Evolutionary conservation across 306 rosid species (phyloP), one percentile per base, ranked within the genome.

Genomic region (Vicia sativa): DNA sequence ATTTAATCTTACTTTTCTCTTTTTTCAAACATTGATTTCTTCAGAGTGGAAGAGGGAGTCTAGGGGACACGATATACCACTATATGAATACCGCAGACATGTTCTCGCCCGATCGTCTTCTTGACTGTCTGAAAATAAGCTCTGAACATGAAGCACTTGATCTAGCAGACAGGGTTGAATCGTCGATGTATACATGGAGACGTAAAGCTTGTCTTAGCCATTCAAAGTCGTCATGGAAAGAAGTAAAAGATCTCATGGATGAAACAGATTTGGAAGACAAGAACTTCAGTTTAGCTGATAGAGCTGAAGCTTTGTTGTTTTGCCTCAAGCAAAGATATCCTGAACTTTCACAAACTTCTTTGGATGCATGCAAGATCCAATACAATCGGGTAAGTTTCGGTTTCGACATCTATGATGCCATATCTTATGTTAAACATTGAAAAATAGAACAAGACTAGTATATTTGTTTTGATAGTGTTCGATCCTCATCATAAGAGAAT

Each of bases 131-230:
- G 50, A 81, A 85, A 39, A 71, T 95, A 60, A 86, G 81, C 57
- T 86, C 96, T 1, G 99, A 95, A 49, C 97, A 84, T 62, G 99
- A 95, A 76, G 99, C 97, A 49, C 95, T 95, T 15, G 96, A 88
- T 65, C 80, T 95, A 28, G 95, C 91, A 16, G 97, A 95, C 77
- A 86, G 82, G 71, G 87, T 95, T 25, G 97, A 95, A 77, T 86
- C 99, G 14, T 90, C 99, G 3, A 90, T 95, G 97, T 90, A 95
- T 77, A 78, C 96, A 9, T 90, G 97, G 97, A 78, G 99, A 50
- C 87, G 95, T 16, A 95, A 95, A 68, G 87, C 99, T 15, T 95
- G 99, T 62, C 18, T 90, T 37, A 84, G 78, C 81, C 82, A 88
- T 79, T 87, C 99, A 9, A 85, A 81, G 71, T 71, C 97, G 6